phyloP scores from a whole-genome alignment of 176 grass and related monocot genomes.

The barley (Hordeum vulgare) region MorexV3_pseudomolecules_assembly NC_058522.1:335743297-335743796 shows the following conservation, averaged over 20 bases:
- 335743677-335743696: conserved; percentile 42
- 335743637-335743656: conserved; percentile 78
- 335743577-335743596: neutral
- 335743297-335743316: conserved; percentile 10
- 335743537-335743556: conserved; percentile 35
- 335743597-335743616: neutral
- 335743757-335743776: conserved; percentile 50
- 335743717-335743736: conserved; percentile 11
- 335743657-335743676: conserved; percentile 58
- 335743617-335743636: conserved; percentile 22
- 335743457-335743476: conserved; percentile 45
- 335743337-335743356: conserved; percentile 11
- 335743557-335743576: neutral
- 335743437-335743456: neutral
- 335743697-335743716: conserved; percentile 32
- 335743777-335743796: conserved; percentile 75
- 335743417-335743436: conserved; percentile 30
- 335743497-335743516: conserved; percentile 61
- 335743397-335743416: conserved; percentile 24
- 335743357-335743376: conserved; percentile 24
- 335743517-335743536: conserved; percentile 61
- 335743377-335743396: conserved; percentile 20
- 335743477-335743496: conserved; percentile 38
- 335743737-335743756: conserved; percentile 27
- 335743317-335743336: neutral